Conservation (phyloP, 2,329 filamentous ascomycete genomes). For the Fusarium tjaetaba region DNA sequence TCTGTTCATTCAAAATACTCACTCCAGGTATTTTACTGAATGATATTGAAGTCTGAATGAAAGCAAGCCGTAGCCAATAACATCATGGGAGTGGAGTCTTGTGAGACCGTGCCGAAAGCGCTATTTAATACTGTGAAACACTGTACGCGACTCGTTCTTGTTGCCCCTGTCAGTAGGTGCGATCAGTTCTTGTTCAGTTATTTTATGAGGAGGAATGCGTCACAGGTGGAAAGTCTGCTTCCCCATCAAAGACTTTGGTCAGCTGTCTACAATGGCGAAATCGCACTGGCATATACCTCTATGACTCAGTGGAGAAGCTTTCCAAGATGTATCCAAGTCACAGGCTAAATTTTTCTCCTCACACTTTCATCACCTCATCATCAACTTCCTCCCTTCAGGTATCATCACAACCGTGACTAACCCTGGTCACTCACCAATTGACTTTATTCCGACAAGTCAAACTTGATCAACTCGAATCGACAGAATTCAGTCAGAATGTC, state of each 20-base stretch:
- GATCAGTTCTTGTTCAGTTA: background rate
- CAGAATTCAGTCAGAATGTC: slow-evolving; percentile 12
- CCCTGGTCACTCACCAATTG: background rate
- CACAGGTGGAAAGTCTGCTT: slow-evolving; percentile 1
- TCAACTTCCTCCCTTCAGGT: slow-evolving; percentile 4
- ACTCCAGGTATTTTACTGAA: background rate
- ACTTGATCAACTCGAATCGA: background rate
- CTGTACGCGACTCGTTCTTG: slow-evolving; percentile 11
- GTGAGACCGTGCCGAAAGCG: background rate
- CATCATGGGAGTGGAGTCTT: background rate
- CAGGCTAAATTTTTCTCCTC: slow-evolving; percentile 40
- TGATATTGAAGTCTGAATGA: background rate
- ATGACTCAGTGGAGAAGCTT: slow-evolving; percentile 39
- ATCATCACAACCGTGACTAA: slow-evolving; percentile 1
- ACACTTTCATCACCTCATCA: slow-evolving; percentile 29
- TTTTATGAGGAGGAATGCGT: background rate
- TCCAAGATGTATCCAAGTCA: slow-evolving; percentile 20
- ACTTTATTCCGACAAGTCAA: background rate
- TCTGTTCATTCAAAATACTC: background rate
- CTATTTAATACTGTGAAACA: background rate
- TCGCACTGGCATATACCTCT: background rate
- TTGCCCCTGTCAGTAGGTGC: slow-evolving; percentile 20
- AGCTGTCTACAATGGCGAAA: slow-evolving; percentile 3
- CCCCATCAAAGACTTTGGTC: background rate
- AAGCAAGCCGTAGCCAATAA: background rate